Conservation (phyloP, 352 stramenopile species). For the Thraustochytrium striatum region DNA sequence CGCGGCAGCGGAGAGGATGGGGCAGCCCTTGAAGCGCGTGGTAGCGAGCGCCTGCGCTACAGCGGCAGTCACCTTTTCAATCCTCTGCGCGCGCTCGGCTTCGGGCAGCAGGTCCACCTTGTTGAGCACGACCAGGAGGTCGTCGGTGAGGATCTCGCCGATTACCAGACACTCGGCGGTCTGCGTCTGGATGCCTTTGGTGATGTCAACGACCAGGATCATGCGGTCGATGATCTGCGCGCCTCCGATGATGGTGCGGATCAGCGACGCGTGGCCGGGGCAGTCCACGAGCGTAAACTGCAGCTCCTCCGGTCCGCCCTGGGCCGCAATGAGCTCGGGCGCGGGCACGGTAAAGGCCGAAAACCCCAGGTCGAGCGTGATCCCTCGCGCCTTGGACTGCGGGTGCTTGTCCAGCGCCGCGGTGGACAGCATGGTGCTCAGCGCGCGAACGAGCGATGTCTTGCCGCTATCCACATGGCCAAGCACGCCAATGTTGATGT, state of each 20-base stretch:
- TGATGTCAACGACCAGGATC: conserved; percentile 90
- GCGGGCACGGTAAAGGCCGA: conserved; percentile 80
- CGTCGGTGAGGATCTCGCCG: conserved; percentile 76
- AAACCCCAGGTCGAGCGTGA: conserved; percentile 98
- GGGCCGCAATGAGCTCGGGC: conserved; percentile 2
- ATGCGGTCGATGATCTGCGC: conserved; percentile 97
- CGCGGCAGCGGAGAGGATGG: conserved; percentile 77
- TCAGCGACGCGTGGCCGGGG: conserved; percentile 94
- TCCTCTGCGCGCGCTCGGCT: conserved; percentile 59
- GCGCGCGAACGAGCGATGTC: conserved; percentile 88
- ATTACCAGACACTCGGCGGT: conserved; percentile 94
- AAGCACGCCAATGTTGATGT: conserved; percentile 97
- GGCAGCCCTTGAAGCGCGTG: conserved; percentile 70
- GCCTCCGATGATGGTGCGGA: conserved; percentile 97
- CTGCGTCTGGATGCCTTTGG: conserved; percentile 96
- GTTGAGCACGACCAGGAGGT: conserved; percentile 90
- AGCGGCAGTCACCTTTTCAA: conserved; percentile 67
- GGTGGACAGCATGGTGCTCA: conserved; percentile 94
- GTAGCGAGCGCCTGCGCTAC: conserved; percentile 64
- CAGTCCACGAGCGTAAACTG: conserved; percentile 92
- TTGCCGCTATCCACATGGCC: conserved; percentile 98
- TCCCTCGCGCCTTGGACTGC: conserved; percentile 89
- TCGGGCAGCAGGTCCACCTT: conserved; percentile 91
- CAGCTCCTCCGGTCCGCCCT: conserved; percentile 59
- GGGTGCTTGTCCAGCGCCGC: conserved; percentile 96